These are phyloP conservation scores for Cyberlindnera petersonii DNA, from an alignment of 805 yeast genomes.

Conservation along the genomic window DNA sequence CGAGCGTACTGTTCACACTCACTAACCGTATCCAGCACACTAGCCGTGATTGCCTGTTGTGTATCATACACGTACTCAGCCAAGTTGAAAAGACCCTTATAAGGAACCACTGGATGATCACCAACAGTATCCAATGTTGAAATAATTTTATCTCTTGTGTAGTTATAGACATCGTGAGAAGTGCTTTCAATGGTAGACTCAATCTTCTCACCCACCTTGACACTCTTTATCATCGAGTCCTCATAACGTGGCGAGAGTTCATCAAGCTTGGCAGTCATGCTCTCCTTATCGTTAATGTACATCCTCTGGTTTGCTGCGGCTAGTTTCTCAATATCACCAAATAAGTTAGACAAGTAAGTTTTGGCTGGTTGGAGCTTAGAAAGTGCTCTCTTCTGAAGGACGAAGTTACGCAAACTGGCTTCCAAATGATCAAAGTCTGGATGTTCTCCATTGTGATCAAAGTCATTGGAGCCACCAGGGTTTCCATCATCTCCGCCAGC, in stretches of 20 bases:
- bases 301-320: conserved; percentile 60
- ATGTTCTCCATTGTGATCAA: conserved; percentile 27
- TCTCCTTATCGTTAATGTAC: conserved; percentile 45
- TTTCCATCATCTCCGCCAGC: conserved; percentile 34
- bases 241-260: conserved; percentile 64
- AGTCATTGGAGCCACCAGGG: conserved; percentile 22
- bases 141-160: conserved; percentile 51
- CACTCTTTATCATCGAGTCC: conserved; percentile 46
- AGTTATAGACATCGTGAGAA: conserved; percentile 54
- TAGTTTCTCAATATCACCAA: conserved; percentile 58
- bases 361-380: conserved; percentile 93
- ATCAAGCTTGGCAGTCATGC: conserved; percentile 46
- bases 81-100: conserved; percentile 58
- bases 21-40: conserved; percentile 59
- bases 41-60: conserved; percentile 61
- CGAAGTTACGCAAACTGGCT: conserved; percentile 77
- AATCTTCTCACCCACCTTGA: conserved; percentile 52
- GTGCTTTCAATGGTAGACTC: conserved; percentile 60
- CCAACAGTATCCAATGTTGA: conserved; percentile 49
- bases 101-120: conserved; percentile 46
- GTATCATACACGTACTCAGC: conserved; percentile 68
- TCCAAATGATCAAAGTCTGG: conserved; percentile 84
- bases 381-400: conserved; percentile 81
- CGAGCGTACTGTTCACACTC: conserved; percentile 70
- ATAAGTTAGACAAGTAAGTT: conserved; percentile 69